Evolutionary conservation across 805 yeast genomes (phyloP).

Genomic region (Lachancea waltii): DNA sequence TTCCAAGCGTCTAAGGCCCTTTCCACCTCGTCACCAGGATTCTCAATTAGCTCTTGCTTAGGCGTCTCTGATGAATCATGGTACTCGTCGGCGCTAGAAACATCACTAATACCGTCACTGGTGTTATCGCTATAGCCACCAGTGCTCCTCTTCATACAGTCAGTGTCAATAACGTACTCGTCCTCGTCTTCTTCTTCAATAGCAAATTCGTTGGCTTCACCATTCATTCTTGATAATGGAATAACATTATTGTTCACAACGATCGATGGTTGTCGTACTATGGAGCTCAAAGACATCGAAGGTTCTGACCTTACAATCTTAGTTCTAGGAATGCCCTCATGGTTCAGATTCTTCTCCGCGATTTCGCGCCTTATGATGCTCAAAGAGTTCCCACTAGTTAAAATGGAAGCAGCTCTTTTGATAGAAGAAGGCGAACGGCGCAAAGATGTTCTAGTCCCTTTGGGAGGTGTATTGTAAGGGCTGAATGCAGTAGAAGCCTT

Average conservation of each 20-base stretch:
- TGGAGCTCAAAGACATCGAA: slow-evolving; percentile 20
- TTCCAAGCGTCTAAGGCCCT: slow-evolving; percentile 13
- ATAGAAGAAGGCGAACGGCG: slow-evolving; percentile 33
- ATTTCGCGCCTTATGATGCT: not conserved
- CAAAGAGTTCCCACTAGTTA: slow-evolving; percentile 15
- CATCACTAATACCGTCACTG: slow-evolving; percentile 3
- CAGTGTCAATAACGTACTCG: slow-evolving; percentile 19
- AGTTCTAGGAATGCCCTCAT: slow-evolving; percentile 6
- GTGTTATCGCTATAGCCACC: slow-evolving; percentile 2
- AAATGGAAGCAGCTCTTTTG: slow-evolving; percentile 33
- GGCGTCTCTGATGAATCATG: slow-evolving; percentile 9
- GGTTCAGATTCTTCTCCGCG: not conserved
- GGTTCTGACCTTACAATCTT: slow-evolving; percentile 26
- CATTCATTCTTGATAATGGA: slow-evolving; percentile 24
- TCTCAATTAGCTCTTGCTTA: slow-evolving; percentile 8
- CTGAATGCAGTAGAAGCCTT: not conserved
- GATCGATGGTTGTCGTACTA: slow-evolving; percentile 31
- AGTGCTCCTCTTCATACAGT: slow-evolving; percentile 10
- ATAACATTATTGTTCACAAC: slow-evolving; percentile 33
- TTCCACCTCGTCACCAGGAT: not conserved
- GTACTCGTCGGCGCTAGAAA: slow-evolving; percentile 4
- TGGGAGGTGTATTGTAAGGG: not conserved
- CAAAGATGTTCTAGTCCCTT: slow-evolving; percentile 13
- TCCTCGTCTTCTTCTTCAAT: slow-evolving; percentile 26
- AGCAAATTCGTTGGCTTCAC: slow-evolving; percentile 19